Base-by-base conservation (phyloP, 768 basidiomycete genomes). In the Porphyrellus cyaneotinctus region DNA sequence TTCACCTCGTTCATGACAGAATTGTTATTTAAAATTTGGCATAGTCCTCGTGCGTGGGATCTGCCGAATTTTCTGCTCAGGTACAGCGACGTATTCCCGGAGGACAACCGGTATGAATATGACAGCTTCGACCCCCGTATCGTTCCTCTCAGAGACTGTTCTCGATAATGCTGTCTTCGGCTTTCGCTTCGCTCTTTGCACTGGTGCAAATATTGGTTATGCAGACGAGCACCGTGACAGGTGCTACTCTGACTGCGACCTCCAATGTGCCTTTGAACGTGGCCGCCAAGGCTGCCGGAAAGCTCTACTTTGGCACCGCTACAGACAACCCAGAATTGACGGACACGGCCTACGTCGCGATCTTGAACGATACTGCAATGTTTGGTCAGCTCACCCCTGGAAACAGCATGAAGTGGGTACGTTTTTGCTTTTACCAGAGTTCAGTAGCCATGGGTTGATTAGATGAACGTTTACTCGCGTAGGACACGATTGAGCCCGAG, bases 281-380 rank as follows among this genome's bases (percentile, higher is more conserved):
- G 9, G 66, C 70, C 6, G 75, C 77, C 3, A 70, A 64, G 58
- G 63, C 69, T 6, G 67, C 72, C 6, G 72, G 74, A 2, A 78
- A 77, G 62, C 54, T 70, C 10, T 80, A 79, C 67, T 78, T 78
- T 46, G 77, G 78, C 26, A 65, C 73, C 43, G 77, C 78, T 26
- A 78, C 77, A 3, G 76, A 77, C 61, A 78, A 76, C 62, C 64
- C 68, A 2, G 76, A 79, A 63, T 62, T 80, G 35, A 66, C 59
- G 12, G 72, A 80, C 51, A 52, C 60, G 0, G 42, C 52, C 48
- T 64, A 54, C 24, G 30, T 47, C 18, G n/a, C 39, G n/a, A 39
- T 56, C 28, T 18, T 56, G 50, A 58, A 43, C 2, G 12, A 53
- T 26, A 43, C 59, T 2, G 43, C 26, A 0, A 61, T 56, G 31